Conservation (phyloP, 495 filamentous ascomycete species). For the Chaetomium fimeti region DNA sequence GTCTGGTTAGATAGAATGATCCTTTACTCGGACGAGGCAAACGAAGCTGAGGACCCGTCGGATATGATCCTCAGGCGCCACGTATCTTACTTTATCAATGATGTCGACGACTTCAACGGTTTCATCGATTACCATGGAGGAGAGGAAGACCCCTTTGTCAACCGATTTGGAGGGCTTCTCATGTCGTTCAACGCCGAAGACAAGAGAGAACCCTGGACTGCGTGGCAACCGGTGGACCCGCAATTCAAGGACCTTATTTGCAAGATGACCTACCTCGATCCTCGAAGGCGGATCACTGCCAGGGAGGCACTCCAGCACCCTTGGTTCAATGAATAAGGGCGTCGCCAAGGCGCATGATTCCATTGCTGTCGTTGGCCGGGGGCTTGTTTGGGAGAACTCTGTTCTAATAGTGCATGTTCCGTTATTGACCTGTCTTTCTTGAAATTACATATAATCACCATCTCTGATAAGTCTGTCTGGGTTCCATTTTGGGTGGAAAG, state of each 20-base stretch:
- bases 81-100: slow-evolving; percentile 12
- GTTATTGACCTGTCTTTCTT: no score
- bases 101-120: slow-evolving; percentile 2
- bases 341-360: no score
- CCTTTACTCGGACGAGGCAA: slow-evolving; percentile 9
- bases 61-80: slow-evolving; percentile 13
- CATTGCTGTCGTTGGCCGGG: no score
- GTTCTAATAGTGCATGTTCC: no score
- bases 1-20: slow-evolving; percentile 11
- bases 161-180: no score
- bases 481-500: no score
- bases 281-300: slow-evolving; percentile 6
- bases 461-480: no score
- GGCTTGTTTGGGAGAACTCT: no score
- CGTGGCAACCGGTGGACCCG: slow-evolving; percentile 7
- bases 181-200: background rate
- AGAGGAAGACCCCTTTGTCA: slow-evolving; percentile 10
- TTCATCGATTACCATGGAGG: slow-evolving; percentile 14
- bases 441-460: no score
- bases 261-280: slow-evolving; percentile 14
- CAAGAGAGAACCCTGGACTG: slow-evolving; percentile 1
- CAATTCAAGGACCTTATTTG: slow-evolving; percentile 5
- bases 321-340: no score
- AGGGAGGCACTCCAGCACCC: slow-evolving; percentile 14
- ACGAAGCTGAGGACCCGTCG: slow-evolving; percentile 9